Evolutionary conservation across 23 red algal species (phyloP).

Genomic region (Cyanidioschyzon merolae): DNA sequence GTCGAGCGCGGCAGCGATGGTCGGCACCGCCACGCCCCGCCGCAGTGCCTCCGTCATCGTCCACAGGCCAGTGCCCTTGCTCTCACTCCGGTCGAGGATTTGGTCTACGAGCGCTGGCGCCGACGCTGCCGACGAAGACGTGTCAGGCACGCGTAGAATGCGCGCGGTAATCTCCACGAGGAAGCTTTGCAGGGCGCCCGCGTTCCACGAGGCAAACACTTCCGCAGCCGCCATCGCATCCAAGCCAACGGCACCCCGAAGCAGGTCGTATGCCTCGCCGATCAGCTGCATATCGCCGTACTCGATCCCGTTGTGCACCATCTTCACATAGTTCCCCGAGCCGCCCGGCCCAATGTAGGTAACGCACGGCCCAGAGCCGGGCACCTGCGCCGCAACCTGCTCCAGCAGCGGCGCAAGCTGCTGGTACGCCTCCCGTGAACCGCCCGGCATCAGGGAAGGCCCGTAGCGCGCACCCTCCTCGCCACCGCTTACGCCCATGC

Average conservation of each 20-base stretch:
- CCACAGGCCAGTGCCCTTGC: slow-evolving; percentile 99
- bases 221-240: slow-evolving; percentile 24
- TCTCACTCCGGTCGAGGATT: slow-evolving; percentile 69
- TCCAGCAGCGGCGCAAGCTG: slow-evolving; percentile 48
- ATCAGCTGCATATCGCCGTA: slow-evolving; percentile 71
- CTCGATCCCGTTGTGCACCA: slow-evolving; percentile 87
- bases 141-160: slow-evolving; percentile 35
- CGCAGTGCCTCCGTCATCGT: slow-evolving; percentile 78
- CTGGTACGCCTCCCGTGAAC: slow-evolving; percentile 29
- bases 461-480: slow-evolving; percentile 78
- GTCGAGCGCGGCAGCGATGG: slow-evolving; percentile 79
- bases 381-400: slow-evolving; percentile 50
- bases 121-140: neutral
- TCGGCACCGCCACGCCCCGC: slow-evolving; percentile 60
- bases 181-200: slow-evolving; percentile 62
- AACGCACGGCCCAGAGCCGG: slow-evolving; percentile 30
- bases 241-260: slow-evolving; percentile 38
- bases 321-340: slow-evolving; percentile 74
- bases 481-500: slow-evolving; percentile 56
- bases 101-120: slow-evolving; percentile 37
- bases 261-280: slow-evolving; percentile 27
- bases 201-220: slow-evolving; percentile 85
- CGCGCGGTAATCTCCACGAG: slow-evolving; percentile 90
- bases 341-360: slow-evolving; percentile 44
- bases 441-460: slow-evolving; percentile 72